These are phyloP conservation scores for Hansfordia pulvinata DNA, from an alignment of 2,329 filamentous ascomycete species.

Conservation along the genomic window DNA sequence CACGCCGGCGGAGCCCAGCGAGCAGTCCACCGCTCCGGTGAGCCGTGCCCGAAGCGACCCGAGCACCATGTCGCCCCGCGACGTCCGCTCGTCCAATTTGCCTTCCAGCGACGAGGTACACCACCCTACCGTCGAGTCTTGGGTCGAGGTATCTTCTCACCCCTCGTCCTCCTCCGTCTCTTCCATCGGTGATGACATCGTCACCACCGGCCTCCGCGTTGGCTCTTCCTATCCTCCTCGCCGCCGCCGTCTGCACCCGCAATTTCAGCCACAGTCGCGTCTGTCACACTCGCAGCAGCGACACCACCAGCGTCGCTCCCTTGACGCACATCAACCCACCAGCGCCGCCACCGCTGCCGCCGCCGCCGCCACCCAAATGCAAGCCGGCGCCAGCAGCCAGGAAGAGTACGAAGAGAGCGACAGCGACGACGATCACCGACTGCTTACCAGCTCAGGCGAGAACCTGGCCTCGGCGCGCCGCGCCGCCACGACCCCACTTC, in stretches of 20 bases:
- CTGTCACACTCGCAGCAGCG: conserved; percentile 9
- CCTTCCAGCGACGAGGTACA: conserved; percentile 4
- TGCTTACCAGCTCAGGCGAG: conserved; percentile 46
- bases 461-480: conserved; percentile 22
- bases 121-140: conserved; percentile 57
- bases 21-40: too few relatives aligned
- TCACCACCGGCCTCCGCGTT: conserved; percentile 75
- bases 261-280: conserved; percentile 23
- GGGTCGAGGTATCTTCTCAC: conserved; percentile 87
- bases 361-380: too few relatives aligned
- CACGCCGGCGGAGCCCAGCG: too few relatives aligned
- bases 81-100: conserved; percentile 10
- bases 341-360: too few relatives aligned
- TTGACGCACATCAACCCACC: conserved; percentile 20
- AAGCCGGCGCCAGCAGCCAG: conserved; percentile 55
- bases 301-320: conserved; percentile 1
- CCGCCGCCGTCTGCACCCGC: conserved; percentile 33
- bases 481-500: conserved; percentile 18
- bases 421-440: conserved; percentile 69
- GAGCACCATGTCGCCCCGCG: too few relatives aligned
- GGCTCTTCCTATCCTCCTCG: conserved; percentile 50
- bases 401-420: conserved; percentile 93
- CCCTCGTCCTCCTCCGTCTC: conserved; percentile 89
- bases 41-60: too few relatives aligned
- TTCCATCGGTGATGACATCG: conserved; percentile 74